Percentiles rank a stretch among this genome's conserved stretches.
Conservation (phyloP, 2,329 filamentous ascomycete species). For the Fusarium fujikuroi region DNA sequence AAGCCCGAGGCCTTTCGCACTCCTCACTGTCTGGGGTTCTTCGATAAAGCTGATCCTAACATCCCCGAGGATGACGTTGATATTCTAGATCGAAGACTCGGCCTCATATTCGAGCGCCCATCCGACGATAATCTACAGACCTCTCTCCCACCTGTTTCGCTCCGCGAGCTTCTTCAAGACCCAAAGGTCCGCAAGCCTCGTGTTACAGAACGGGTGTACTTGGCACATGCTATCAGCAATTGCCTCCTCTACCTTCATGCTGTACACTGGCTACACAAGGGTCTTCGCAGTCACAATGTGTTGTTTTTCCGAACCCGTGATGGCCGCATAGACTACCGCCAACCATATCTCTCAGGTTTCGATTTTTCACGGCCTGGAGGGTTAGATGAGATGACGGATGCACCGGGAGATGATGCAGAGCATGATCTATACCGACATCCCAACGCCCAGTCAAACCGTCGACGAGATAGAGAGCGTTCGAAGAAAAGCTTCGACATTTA, state of each 20-base stretch:
- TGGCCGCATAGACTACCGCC: slow-evolving; percentile 50
- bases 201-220: slow-evolving; percentile 61
- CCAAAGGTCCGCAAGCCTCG: slow-evolving; percentile 54
- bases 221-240: slow-evolving; percentile 63
- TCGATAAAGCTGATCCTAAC: slow-evolving; percentile 55
- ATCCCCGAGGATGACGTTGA: slow-evolving; percentile 53
- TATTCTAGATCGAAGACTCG: slow-evolving; percentile 57
- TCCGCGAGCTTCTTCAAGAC: slow-evolving; percentile 58
- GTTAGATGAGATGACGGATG: slow-evolving; percentile 62
- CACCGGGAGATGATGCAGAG: slow-evolving; percentile 55
- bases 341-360: slow-evolving; percentile 63
- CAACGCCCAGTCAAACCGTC: slow-evolving; percentile 51
- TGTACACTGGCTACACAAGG: slow-evolving; percentile 68
- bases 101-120: slow-evolving; percentile 65
- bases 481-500: slow-evolving; percentile 65
- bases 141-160: slow-evolving; percentile 55
- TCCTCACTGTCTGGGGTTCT: slow-evolving; percentile 63
- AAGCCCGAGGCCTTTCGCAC: slow-evolving; percentile 62
- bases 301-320: slow-evolving; percentile 57
- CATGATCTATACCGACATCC: slow-evolving; percentile 65
- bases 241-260: slow-evolving; percentile 65
- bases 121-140: slow-evolving; percentile 49
- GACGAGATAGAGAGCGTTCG: slow-evolving; percentile 49
- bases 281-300: slow-evolving; percentile 64
- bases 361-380: slow-evolving; percentile 64